phyloP scores from a whole-genome alignment of 2,329 filamentous ascomycete genomes.

The Botrytis cinerea region DNA sequence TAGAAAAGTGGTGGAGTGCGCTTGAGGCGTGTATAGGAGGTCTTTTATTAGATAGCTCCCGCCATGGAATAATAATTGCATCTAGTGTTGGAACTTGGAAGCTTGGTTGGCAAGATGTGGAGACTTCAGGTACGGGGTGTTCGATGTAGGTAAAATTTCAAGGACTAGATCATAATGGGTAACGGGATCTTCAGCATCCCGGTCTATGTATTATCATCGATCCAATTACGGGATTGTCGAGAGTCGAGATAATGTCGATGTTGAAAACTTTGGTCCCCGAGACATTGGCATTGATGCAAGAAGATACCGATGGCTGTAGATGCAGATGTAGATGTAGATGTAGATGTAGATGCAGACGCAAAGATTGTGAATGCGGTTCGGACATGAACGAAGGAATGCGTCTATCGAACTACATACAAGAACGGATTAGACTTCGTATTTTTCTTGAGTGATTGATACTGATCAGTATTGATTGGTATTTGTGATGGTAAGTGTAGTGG shows the following conservation, averaged over 20 bases:
- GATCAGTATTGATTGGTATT: background rate
- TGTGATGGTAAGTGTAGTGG: conserved; percentile 2
- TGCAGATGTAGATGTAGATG: background rate
- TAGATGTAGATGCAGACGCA: background rate
- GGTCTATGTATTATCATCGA: conserved; percentile 1
- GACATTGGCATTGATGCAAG: conserved; percentile 11
- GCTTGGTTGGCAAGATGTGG: background rate
- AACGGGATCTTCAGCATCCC: conserved; percentile 2
- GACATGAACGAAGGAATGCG: background rate
- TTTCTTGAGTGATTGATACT: background rate
- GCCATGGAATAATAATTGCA: background rate
- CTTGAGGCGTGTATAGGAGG: conserved; percentile 8
- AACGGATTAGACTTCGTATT: background rate
- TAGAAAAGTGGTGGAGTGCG: background rate
- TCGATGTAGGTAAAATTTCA: background rate
- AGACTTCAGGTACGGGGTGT: conserved; percentile 3
- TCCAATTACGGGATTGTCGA: conserved; percentile 1
- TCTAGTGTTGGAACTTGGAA: background rate
- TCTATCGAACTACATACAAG: background rate
- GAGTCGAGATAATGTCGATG: background rate
- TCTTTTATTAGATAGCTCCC: conserved; percentile 1
- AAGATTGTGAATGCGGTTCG: background rate
- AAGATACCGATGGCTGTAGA: background rate
- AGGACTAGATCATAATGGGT: background rate
- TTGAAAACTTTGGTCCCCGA: background rate